Percentiles rank a stretch among this genome's conserved stretches.
Evolutionary conservation across 2,329 filamentous ascomycete species (phyloP).

Genomic region (Fusarium palustre): DNA sequence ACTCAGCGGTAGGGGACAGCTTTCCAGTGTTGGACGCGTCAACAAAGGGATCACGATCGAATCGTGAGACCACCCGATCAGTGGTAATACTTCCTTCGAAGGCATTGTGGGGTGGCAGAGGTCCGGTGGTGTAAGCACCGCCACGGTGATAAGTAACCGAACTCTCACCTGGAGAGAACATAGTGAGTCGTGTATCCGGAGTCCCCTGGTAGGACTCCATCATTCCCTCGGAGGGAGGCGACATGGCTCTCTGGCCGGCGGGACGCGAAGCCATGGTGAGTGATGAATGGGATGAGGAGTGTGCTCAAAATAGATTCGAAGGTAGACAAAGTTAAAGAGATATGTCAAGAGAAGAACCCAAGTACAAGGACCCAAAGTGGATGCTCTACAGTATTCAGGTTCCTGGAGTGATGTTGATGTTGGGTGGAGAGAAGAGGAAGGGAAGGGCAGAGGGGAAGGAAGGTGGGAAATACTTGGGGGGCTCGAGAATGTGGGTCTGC

Average conservation of each 20-base stretch:
- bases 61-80: background rate
- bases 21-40: constrained; percentile 51
- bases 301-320: constrained; percentile 25
- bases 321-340: constrained; percentile 9
- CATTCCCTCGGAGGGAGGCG: constrained; percentile 64
- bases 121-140: background rate
- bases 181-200: constrained; percentile 72
- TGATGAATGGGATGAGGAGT: background rate
- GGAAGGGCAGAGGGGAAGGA: constrained; percentile 3
- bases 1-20: constrained; percentile 72
- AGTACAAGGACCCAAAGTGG: constrained; percentile 24
- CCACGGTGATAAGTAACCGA: background rate
- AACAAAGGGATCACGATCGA: constrained; percentile 62
- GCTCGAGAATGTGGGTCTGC: constrained; percentile 12
- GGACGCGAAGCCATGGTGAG: background rate
- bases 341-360: constrained; percentile 30
- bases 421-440: constrained; percentile 17
- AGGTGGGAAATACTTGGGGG: constrained; percentile 18
- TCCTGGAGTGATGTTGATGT: constrained; percentile 19
- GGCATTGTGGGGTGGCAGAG: background rate
- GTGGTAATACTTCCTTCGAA: constrained; percentile 45
- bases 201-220: constrained; percentile 71
- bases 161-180: constrained; percentile 71
- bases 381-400: constrained; percentile 17
- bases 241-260: constrained; percentile 47